phyloP scores from a whole-genome alignment of 75 land plant genomes.

The Picea glauca region DNA sequence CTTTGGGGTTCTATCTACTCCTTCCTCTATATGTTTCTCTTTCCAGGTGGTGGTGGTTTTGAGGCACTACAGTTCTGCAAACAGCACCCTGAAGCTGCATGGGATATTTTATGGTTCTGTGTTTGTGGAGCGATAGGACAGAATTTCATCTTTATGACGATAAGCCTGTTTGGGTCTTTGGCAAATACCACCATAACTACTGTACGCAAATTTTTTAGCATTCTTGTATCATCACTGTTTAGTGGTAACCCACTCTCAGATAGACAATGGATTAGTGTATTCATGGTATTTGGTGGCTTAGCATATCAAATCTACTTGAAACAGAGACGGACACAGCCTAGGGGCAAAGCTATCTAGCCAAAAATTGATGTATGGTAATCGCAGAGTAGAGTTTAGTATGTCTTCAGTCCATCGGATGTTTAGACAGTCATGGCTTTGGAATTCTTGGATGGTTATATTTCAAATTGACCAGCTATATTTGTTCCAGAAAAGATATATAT shows the following conservation, averaged over 20 bases:
- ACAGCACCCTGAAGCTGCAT: conserved; percentile 92
- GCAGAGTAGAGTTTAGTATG: too few relatives aligned
- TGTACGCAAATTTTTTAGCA: conserved; percentile 95
- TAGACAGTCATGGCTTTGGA: too few relatives aligned
- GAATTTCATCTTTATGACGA: conserved; percentile 96
- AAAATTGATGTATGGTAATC: too few relatives aligned
- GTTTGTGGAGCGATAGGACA: conserved; percentile 98
- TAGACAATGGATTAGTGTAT: conserved; percentile 87
- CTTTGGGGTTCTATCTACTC: conserved; percentile 93
- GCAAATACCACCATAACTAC: conserved; percentile 97
- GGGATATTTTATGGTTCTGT: conserved; percentile 92
- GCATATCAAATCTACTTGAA: conserved; percentile 90
- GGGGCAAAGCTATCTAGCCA: neutral
- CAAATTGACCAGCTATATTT: too few relatives aligned
- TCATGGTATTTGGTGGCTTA: conserved; percentile 91
- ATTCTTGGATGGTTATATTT: too few relatives aligned
- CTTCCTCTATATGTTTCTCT: conserved; percentile 79
- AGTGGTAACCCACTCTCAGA: conserved; percentile 82
- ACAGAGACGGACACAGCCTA: conserved; percentile 45
- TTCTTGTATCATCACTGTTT: conserved; percentile 87
- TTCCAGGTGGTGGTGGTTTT: conserved; percentile 68
- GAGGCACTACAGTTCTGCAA: conserved; percentile 81
- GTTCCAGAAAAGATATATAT: too few relatives aligned
- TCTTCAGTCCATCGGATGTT: too few relatives aligned
- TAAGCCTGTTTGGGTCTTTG: conserved; percentile 89